Conservation (phyloP, 2,329 filamentous ascomycete species). For the Colletotrichum agaves region DNA sequence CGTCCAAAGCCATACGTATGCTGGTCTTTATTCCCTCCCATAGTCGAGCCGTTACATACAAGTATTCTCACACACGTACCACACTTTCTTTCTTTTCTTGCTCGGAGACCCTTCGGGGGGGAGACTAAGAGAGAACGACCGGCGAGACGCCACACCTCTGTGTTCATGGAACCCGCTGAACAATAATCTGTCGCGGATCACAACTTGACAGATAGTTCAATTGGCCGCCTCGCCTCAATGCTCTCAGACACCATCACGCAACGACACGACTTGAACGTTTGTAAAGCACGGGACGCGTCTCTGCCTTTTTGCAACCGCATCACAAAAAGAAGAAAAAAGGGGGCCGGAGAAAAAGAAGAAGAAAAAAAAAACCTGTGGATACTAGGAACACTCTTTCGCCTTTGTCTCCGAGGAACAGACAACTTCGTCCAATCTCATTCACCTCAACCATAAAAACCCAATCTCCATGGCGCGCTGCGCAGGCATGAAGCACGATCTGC, state of each 20-base stretch:
- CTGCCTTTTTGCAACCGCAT: not conserved
- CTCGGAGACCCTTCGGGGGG: not conserved
- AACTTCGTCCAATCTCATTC: conserved; percentile 3
- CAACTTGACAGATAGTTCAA: conserved; percentile 14
- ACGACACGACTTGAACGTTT: not conserved
- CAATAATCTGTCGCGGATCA: conserved; percentile 1
- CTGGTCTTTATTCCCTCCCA: not conserved
- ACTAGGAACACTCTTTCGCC: too few species aligned
- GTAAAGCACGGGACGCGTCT: not conserved
- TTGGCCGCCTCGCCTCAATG: not conserved
- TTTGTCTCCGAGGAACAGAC: not conserved
- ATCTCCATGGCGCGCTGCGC: too few species aligned
- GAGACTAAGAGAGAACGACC: too few species aligned
- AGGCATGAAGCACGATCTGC: too few species aligned
- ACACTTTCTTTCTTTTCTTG: not conserved
- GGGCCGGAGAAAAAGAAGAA: too few species aligned
- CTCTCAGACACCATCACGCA: not conserved
- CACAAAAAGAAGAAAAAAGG: too few species aligned
- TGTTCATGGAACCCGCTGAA: not conserved
- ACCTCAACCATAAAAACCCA: not conserved
- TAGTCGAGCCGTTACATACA: not conserved
- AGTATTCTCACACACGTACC: conserved; percentile 3
- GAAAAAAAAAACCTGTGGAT: too few species aligned
- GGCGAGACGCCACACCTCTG: too few species aligned
- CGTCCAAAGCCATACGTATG: not conserved